Conservation (phyloP, 371 early-diverging fungal species). For the Apophysomyces elegans region DNA sequence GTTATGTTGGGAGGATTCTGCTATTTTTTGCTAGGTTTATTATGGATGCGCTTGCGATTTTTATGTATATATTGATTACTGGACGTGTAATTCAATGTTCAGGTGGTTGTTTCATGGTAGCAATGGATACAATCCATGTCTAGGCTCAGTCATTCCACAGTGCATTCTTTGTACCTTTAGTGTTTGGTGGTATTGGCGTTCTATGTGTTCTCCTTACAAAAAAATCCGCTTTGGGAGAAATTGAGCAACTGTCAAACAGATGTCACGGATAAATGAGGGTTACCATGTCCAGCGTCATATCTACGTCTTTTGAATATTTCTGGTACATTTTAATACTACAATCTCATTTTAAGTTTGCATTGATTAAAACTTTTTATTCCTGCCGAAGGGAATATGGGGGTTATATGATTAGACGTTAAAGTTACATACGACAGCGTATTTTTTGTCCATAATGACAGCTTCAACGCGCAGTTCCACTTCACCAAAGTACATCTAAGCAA, state of each 20-base stretch:
- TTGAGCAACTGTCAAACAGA: neutral
- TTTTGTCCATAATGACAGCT: constrained; percentile 58
- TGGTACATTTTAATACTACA: too few relatives aligned
- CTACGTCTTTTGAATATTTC: neutral
- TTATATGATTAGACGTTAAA: constrained; percentile 31
- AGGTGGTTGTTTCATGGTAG: constrained; percentile 70
- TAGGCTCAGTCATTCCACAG: constrained; percentile 62
- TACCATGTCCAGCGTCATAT: neutral
- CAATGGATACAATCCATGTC: constrained; percentile 66
- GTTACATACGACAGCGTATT: constrained; percentile 47
- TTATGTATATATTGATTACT: constrained; percentile 65
- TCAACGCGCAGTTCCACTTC: constrained; percentile 65
- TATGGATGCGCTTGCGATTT: constrained; percentile 54
- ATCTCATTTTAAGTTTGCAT: too few relatives aligned
- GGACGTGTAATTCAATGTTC: constrained; percentile 75
- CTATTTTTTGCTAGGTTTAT: constrained; percentile 61
- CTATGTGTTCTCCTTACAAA: constrained; percentile 51
- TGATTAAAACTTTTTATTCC: too few relatives aligned
- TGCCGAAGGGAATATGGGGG: too few relatives aligned
- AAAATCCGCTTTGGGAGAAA: constrained; percentile 36
- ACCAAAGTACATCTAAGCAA: constrained; percentile 61
- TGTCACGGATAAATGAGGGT: neutral
- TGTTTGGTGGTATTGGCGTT: constrained; percentile 58
- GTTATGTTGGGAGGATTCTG: constrained; percentile 48
- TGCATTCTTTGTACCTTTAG: constrained; percentile 63